Conservation (phyloP, 352 stramenopile species). For the Pelagophyceae sp. region DNA sequence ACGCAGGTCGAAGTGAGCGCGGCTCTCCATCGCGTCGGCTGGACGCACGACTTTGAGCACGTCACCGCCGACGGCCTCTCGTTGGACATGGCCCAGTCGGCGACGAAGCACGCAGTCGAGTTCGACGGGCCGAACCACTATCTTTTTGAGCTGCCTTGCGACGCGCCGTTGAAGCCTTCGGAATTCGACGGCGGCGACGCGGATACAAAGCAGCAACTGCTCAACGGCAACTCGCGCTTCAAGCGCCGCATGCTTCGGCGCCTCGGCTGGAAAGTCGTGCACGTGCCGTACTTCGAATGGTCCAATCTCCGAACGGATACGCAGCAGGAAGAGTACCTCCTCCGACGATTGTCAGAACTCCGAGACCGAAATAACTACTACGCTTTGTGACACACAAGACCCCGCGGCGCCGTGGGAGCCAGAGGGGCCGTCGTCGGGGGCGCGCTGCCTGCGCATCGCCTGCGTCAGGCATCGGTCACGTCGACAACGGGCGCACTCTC, state of each 20-base stretch:
- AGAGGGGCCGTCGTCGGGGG: too few relatives aligned
- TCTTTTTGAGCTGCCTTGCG: neutral
- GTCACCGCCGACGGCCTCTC: neutral
- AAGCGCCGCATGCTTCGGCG: slow-evolving; percentile 44
- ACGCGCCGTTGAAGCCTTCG: slow-evolving; percentile 33
- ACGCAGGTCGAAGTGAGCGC: slow-evolving; percentile 4
- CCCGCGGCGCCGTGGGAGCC: too few relatives aligned
- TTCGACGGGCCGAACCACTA: slow-evolving; percentile 19
- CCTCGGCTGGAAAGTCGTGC: slow-evolving; percentile 50
- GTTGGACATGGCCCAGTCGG: neutral
- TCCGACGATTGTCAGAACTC: neutral
- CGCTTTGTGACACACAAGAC: too few relatives aligned
- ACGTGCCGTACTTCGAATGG: slow-evolving; percentile 56
- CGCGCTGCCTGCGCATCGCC: too few relatives aligned
- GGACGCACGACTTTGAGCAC: slow-evolving; percentile 10
- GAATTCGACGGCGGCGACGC: slow-evolving; percentile 6
- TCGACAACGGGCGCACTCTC: too few relatives aligned
- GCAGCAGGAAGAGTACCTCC: neutral
- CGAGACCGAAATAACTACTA: too few relatives aligned
- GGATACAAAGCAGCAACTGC: neutral
- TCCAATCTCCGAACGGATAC: neutral
- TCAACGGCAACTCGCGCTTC: slow-evolving; percentile 29
- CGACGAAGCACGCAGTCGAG: slow-evolving; percentile 7
- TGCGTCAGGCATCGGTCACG: too few relatives aligned
- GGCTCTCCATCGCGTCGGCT: neutral